Evolutionary conservation across 2,329 filamentous ascomycete genomes (phyloP).

Genomic region (Endocalyx cinctus): DNA sequence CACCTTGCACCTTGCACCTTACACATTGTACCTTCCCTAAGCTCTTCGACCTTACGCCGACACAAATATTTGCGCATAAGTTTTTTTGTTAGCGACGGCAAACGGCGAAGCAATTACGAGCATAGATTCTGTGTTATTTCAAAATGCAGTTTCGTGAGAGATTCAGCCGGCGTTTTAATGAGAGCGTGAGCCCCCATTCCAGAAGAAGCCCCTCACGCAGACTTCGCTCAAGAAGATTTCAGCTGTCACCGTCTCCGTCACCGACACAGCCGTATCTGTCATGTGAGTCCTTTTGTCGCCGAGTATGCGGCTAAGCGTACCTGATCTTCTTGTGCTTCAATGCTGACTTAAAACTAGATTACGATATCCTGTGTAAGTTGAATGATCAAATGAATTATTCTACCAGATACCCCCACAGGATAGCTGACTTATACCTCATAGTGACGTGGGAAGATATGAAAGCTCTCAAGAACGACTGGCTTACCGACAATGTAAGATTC

Average conservation of each 20-base stretch:
- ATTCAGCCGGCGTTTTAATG: slow-evolving; percentile 25
- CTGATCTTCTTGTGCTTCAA: too few relatives aligned
- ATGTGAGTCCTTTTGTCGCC: slow-evolving; percentile 30
- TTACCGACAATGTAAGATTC: slow-evolving; percentile 83
- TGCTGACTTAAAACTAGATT: slow-evolving; percentile 24
- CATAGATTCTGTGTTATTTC: too few relatives aligned
- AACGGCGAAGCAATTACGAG: too few relatives aligned
- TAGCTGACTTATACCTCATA: slow-evolving; percentile 30
- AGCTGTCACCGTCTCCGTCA: slow-evolving; percentile 30
- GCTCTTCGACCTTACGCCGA: too few relatives aligned
- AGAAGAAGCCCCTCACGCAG: slow-evolving; percentile 13
- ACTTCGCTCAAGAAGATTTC: slow-evolving; percentile 20
- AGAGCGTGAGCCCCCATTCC: slow-evolving; percentile 24
- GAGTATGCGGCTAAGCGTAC: too few relatives aligned
- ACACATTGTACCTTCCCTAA: too few relatives aligned
- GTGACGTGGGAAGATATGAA: slow-evolving; percentile 89
- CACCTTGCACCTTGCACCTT: too few relatives aligned
- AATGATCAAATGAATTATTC: too few relatives aligned
- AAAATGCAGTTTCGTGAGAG: slow-evolving; percentile 28
- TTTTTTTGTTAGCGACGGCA: too few relatives aligned
- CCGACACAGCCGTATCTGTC: slow-evolving; percentile 39
- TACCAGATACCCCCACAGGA: too few relatives aligned
- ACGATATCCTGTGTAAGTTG: slow-evolving; percentile 32
- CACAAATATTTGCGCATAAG: too few relatives aligned
- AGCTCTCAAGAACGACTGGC: slow-evolving; percentile 85